Conservation (phyloP, 345 rosid genomes). For the Anacardium occidentale region DNA sequence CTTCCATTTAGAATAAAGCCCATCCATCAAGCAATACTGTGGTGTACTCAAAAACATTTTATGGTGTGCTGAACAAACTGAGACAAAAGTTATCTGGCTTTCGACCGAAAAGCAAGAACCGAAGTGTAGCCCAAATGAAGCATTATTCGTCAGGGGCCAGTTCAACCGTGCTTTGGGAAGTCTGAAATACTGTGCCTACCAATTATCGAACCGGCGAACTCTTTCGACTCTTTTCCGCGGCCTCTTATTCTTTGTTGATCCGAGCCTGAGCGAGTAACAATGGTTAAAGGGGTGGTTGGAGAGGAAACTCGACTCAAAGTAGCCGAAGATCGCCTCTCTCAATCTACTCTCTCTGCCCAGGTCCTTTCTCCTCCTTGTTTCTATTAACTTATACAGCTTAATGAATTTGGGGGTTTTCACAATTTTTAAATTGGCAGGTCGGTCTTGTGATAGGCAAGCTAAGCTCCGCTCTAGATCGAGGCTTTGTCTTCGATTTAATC, state of each 20-base stretch:
- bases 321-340: constrained; percentile 76
- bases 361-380: constrained; percentile 23
- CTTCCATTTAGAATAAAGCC: too few species aligned
- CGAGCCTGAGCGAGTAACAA: constrained; percentile 19
- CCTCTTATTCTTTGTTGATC: background rate
- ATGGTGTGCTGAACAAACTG: background rate
- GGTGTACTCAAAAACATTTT: too few species aligned
- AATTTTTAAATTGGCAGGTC: constrained; percentile 42
- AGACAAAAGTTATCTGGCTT: too few species aligned
- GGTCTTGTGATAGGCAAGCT: constrained; percentile 90
- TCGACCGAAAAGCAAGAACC: background rate
- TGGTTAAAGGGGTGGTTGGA: constrained; percentile 88
- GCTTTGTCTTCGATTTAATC: constrained; percentile 74
- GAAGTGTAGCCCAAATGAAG: background rate
- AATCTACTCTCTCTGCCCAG: constrained; percentile 66
- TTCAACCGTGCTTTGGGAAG: background rate
- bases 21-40: too few species aligned
- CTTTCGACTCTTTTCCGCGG: background rate
- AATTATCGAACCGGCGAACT: background rate
- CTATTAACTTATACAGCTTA: background rate
- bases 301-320: constrained; percentile 69
- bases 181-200: background rate
- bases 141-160: background rate
- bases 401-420: background rate
- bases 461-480: constrained; percentile 72